phyloP scores from a whole-genome alignment of 2,329 filamentous ascomycete genomes.

The Boeremia exigua region DNA sequence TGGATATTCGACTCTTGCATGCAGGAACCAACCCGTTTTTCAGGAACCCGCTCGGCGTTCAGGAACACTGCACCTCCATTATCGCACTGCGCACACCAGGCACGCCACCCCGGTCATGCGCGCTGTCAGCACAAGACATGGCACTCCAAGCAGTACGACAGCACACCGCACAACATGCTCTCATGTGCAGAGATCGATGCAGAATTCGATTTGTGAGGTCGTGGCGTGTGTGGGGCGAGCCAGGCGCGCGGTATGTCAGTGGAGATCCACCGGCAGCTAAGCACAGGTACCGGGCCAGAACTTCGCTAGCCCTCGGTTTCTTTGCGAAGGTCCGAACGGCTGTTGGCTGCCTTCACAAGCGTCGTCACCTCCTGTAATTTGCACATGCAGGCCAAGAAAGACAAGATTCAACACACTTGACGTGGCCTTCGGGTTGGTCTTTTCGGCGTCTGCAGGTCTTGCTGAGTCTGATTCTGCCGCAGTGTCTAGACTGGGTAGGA shows the following conservation, averaged over 20 bases:
- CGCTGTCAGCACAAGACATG: conserved; percentile 10
- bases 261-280: conserved; percentile 14
- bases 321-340: conserved; percentile 9
- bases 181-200: conserved; percentile 7
- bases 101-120: conserved; percentile 7
- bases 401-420: conserved; percentile 10
- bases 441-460: conserved; percentile 15
- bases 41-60: conserved; percentile 6
- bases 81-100: conserved; percentile 5
- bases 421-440: conserved; percentile 1
- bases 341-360: conserved; percentile 17
- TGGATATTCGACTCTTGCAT: conserved; percentile 6
- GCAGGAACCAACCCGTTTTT: conserved; percentile 11
- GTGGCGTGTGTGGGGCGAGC: conserved; percentile 9
- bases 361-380: conserved; percentile 21
- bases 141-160: conserved; percentile 12
- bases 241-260: conserved; percentile 12
- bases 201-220: conserved; percentile 13
- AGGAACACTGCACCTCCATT: conserved; percentile 4
- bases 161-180: conserved; percentile 2
- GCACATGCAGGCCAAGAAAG: conserved; percentile 15
- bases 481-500: conserved; percentile 9
- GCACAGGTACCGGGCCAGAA: conserved; percentile 5
- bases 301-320: conserved; percentile 3
- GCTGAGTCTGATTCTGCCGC: conserved; percentile 1